These are phyloP conservation scores for Taphrina wiesneri DNA, from an alignment of 1,139 yeast species.

Conservation along the genomic window DNA sequence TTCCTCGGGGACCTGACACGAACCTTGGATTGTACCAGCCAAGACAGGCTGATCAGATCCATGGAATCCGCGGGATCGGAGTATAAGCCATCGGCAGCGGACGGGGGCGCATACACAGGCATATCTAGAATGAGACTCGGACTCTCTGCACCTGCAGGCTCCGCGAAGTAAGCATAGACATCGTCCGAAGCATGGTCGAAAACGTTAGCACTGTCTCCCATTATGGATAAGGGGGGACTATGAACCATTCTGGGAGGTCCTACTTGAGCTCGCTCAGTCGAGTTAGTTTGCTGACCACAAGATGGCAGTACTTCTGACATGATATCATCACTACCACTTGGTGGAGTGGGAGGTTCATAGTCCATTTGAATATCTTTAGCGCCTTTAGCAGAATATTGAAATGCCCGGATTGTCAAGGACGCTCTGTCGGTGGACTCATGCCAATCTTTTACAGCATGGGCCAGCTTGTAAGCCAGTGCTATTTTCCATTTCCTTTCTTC, in stretches of 20 bases:
- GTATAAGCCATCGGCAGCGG: slow-evolving; percentile 21
- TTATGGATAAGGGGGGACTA: slow-evolving; percentile 21
- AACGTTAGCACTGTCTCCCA: slow-evolving; percentile 19
- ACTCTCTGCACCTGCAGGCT: background rate
- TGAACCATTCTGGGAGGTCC: slow-evolving; percentile 2
- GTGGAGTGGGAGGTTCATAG: slow-evolving; percentile 23
- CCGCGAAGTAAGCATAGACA: slow-evolving; percentile 21
- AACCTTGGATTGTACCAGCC: slow-evolving; percentile 21
- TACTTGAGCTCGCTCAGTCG: background rate
- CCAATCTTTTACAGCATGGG: slow-evolving; percentile 33
- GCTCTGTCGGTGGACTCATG: slow-evolving; percentile 30
- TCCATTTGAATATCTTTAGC: background rate
- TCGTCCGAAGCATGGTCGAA: slow-evolving; percentile 31
- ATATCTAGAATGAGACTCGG: slow-evolving; percentile 29
- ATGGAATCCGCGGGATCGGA: slow-evolving; percentile 11
- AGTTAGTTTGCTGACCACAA: background rate
- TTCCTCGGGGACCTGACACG: background rate
- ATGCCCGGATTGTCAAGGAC: background rate
- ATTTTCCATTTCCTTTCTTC: slow-evolving; percentile 53
- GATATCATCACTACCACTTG: slow-evolving; percentile 18
- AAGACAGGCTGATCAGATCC: slow-evolving; percentile 23
- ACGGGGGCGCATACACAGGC: slow-evolving; percentile 35
- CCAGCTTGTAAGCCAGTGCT: slow-evolving; percentile 34
- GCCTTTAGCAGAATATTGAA: background rate
- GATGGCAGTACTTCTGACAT: background rate